Evolutionary conservation across 164 flowering plant species (phyloP), one percentile per base, ranked within the genome.

Genomic region (Aristolochia fimbriata): DNA sequence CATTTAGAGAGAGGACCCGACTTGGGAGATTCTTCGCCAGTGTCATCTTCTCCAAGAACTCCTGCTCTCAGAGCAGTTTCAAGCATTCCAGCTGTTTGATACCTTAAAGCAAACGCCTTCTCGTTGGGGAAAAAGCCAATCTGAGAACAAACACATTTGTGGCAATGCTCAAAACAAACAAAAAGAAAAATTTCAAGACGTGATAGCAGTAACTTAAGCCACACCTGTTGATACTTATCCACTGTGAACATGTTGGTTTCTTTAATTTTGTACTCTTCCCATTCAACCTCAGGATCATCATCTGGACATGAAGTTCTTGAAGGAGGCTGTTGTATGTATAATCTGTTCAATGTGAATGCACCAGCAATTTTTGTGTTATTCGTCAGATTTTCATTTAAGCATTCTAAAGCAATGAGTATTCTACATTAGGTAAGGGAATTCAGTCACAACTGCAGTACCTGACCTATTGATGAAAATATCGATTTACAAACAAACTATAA

Each of bases 191-290:
- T n/a, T n/a, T n/a, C n/a, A n/a, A 23, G 54, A 63, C 33, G 20
- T 20, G 47, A 49, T 31, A 43, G 20, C 59, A 65, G 56, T 0
- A 13, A 52, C 23, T 52, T 41, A 48, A 58, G 68, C 61, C 74
- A 77, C 76, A 92, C 98, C 90, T 92, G 96, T 66, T 89, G 98
- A 75, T 89, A 89, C 75, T 87, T 89, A 74, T 92, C 98, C 52
- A 75, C 91, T 25, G 98, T 92, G 69, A 92, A 92, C 94, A 92
- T 80, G 68, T 89, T 89, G 69, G 82, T 78, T 77, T 92, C 98
- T 74, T 92, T 92, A 27, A 92, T 87, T 71, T 86, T 89, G 81
- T 92, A 92, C 64, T 92, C 98, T 17, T 80, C 85, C 98, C 98
- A 93, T 60, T 90, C 98, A 8, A 74, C 69, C 61, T 85, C 83